Conservation (phyloP, 2,329 filamentous ascomycete genomes). For the Clonostachys solani region DNA sequence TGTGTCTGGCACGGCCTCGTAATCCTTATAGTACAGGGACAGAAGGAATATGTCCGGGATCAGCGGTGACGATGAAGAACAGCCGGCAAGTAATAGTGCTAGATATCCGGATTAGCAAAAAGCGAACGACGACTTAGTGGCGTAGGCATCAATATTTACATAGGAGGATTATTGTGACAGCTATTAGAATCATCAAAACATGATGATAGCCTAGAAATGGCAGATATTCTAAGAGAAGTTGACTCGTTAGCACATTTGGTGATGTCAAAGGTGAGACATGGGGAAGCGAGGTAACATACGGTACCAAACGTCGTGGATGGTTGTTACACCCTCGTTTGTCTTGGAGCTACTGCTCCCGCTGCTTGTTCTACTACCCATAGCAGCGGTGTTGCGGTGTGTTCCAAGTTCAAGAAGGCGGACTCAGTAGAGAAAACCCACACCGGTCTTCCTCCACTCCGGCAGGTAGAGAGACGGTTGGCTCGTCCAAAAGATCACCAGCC, state of each 20-base stretch:
- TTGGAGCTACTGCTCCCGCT: slow-evolving; percentile 5
- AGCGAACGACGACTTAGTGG: background rate
- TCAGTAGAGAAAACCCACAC: too few relatives aligned
- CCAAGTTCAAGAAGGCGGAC: too few relatives aligned
- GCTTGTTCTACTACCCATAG: slow-evolving; percentile 5
- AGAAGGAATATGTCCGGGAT: slow-evolving; percentile 97
- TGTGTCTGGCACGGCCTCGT: slow-evolving; percentile 76
- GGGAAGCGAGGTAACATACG: slow-evolving; percentile 25
- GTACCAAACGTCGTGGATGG: slow-evolving; percentile 26
- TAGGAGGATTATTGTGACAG: slow-evolving; percentile 86
- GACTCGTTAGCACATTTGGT: too few relatives aligned
- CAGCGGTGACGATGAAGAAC: slow-evolving; percentile 90
- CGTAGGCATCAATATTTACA: slow-evolving; percentile 57
- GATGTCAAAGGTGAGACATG: background rate
- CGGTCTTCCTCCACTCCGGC: too few relatives aligned
- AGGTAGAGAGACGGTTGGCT: too few relatives aligned
- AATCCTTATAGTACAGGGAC: slow-evolving; percentile 92
- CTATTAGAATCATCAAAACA: slow-evolving; percentile 97
- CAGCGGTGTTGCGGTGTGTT: slow-evolving; percentile 1
- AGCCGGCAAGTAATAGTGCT: slow-evolving; percentile 92
- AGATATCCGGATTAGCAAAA: slow-evolving; percentile 5
- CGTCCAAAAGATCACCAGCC: too few relatives aligned
- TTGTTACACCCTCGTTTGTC: slow-evolving; percentile 25
- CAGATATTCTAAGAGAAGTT: slow-evolving; percentile 46
- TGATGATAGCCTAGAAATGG: slow-evolving; percentile 73